Evolutionary conservation across 2,329 filamentous ascomycete species (phyloP).

Genomic region (Aspergillus oerlinghausenensis): DNA sequence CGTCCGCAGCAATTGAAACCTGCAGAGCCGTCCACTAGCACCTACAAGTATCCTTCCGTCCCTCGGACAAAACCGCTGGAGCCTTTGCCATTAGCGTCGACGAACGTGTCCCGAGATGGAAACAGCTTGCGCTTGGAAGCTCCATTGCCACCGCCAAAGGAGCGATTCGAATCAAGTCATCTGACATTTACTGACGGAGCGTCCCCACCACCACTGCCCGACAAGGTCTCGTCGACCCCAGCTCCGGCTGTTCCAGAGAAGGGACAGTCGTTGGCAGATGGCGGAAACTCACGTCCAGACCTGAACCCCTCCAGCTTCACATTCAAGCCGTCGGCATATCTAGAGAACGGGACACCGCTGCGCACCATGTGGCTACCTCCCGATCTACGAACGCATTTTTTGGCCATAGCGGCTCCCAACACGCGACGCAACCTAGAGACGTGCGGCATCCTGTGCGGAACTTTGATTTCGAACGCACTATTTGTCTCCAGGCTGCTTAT

Average conservation of each 20-base stretch:
- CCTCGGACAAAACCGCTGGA: conserved; percentile 33
- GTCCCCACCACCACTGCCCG: conserved; percentile 22
- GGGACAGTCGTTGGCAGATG: conserved; percentile 11
- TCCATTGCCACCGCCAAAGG: conserved; percentile 39
- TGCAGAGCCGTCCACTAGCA: conserved; percentile 16
- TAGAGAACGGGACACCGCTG: conserved; percentile 83
- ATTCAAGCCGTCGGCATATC: conserved; percentile 78
- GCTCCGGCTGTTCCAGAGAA: conserved; percentile 25
- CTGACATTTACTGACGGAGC: conserved; percentile 15
- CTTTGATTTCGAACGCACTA: conserved; percentile 83
- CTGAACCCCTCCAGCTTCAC: conserved; percentile 57
- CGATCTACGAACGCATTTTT: conserved; percentile 67
- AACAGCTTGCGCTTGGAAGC: conserved; percentile 19
- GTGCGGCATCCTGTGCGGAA: conserved; percentile 90
- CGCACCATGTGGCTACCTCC: conserved; percentile 83
- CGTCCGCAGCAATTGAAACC: conserved; percentile 8
- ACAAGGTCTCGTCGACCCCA: conserved; percentile 18
- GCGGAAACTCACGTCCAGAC: conserved; percentile 16
- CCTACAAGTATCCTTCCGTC: conserved; percentile 43
- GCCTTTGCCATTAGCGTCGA: conserved; percentile 15
- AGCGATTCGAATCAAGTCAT: conserved; percentile 15
- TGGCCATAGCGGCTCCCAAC: conserved; percentile 69
- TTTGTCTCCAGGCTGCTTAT: conserved; percentile 88
- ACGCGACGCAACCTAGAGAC: conserved; percentile 83
- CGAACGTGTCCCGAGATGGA: conserved; percentile 13